Evolutionary conservation across 2,329 filamentous ascomycete species (phyloP).

Genomic region (Atkinsonella texensis): DNA sequence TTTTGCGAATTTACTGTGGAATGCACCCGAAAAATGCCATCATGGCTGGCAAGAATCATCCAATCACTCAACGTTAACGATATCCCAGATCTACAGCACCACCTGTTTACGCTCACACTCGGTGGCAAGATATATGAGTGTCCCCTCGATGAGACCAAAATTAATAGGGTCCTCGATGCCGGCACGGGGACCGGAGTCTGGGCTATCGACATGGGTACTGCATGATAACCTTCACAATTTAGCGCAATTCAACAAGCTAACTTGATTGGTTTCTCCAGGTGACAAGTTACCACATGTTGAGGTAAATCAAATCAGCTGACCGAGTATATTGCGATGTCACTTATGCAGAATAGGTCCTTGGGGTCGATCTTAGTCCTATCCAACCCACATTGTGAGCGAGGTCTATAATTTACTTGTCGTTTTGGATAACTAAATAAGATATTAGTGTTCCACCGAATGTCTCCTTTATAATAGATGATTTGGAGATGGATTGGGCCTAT

Average conservation of each 20-base stretch:
- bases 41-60: not conserved
- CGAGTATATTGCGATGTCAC: not conserved
- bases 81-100: constrained; percentile 23
- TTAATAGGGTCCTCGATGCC: constrained; percentile 28
- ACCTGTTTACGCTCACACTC: constrained; percentile 21
- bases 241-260: constrained; percentile 3
- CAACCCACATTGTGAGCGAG: constrained; percentile 22
- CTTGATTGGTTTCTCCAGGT: constrained; percentile 8
- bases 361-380: constrained; percentile 31
- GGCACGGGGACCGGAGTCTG: constrained; percentile 37
- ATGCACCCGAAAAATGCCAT: not conserved
- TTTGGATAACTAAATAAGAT: not conserved
- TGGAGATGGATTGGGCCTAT: constrained; percentile 29
- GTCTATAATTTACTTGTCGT: constrained; percentile 3
- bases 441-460: constrained; percentile 35
- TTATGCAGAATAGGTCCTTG: constrained; percentile 17
- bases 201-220: constrained; percentile 31
- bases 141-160: constrained; percentile 14
- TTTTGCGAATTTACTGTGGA: not conserved
- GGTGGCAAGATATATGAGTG: constrained; percentile 17
- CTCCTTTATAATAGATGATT: constrained; percentile 33
- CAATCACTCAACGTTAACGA: not conserved
- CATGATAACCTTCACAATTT: not conserved
- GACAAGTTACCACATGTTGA: constrained; percentile 19
- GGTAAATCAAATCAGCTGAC: constrained; percentile 6